A percentile compares a stretch with the other conserved stretches of the same genome.
Evolutionary conservation across 805 yeast genomes (phyloP).

Genomic region (Debaryomyces prosopidis): DNA sequence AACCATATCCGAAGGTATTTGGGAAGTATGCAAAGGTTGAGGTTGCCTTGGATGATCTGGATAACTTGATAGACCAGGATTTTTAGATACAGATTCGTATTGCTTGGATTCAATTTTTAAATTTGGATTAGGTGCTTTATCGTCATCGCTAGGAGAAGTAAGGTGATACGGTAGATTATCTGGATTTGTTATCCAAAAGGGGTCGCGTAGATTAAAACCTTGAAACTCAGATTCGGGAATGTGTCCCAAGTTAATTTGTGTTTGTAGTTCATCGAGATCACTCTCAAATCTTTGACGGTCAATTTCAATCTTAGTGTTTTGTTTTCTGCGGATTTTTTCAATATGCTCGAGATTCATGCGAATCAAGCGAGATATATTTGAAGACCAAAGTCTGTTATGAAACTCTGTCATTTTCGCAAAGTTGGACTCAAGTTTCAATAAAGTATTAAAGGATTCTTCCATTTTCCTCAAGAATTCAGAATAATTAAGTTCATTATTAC

Average conservation of each 20-base stretch:
- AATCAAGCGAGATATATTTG: slow-evolving; percentile 31
- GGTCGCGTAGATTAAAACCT: slow-evolving; percentile 47
- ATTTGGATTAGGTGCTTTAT: background rate
- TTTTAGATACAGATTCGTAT: no score
- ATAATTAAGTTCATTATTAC: slow-evolving; percentile 4
- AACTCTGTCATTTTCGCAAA: slow-evolving; percentile 17
- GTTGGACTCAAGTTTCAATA: slow-evolving; percentile 24
- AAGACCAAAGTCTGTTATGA: slow-evolving; percentile 32
- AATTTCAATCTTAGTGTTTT: slow-evolving; percentile 2
- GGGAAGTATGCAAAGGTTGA: background rate
- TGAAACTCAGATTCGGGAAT: slow-evolving; percentile 6
- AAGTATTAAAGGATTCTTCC: slow-evolving; percentile 20
- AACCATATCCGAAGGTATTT: background rate
- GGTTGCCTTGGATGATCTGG: background rate
- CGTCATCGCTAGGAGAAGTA: slow-evolving; percentile 27
- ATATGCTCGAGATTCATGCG: slow-evolving; percentile 31
- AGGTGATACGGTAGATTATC: slow-evolving; percentile 42
- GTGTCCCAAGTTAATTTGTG: slow-evolving; percentile 1
- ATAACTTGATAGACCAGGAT: no score
- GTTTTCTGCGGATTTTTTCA: slow-evolving; percentile 21
- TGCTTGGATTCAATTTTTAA: no score
- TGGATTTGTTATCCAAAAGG: slow-evolving; percentile 54
- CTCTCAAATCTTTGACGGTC: slow-evolving; percentile 6
- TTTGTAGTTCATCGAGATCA: slow-evolving; percentile 3
- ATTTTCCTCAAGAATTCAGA: slow-evolving; percentile 21